Conservation (phyloP, 495 filamentous ascomycete genomes). For the Aspergillus coremiiformis region DNA sequence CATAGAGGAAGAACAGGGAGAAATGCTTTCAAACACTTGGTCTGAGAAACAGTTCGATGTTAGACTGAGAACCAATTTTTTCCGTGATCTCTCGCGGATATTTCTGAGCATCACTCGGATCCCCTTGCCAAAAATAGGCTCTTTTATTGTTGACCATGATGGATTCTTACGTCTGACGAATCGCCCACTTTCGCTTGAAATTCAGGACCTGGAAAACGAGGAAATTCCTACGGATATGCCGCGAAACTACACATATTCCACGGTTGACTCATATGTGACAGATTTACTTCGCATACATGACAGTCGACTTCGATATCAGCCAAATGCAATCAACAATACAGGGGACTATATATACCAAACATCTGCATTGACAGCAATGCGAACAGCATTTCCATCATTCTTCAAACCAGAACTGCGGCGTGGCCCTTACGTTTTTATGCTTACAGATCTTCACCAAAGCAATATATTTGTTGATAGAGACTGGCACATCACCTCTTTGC, state of each 20-base stretch:
- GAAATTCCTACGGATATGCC: conserved; percentile 27
- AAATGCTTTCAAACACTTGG: conserved; percentile 27
- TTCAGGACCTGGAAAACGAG: conserved; percentile 30
- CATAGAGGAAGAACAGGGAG: conserved; percentile 18
- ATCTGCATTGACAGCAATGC: conserved; percentile 20
- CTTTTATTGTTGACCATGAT: conserved; percentile 17
- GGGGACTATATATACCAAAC: conserved; percentile 24
- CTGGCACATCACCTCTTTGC: conserved; percentile 24
- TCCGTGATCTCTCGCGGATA: conserved; percentile 24
- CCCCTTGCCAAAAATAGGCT: conserved; percentile 21
- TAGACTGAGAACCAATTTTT: conserved; percentile 18
- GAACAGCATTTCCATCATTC: conserved; percentile 19
- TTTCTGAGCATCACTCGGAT: conserved; percentile 17
- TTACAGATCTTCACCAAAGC: too few relatives aligned
- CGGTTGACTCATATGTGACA: conserved; percentile 26
- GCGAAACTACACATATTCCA: conserved; percentile 25
- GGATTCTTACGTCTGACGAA: conserved; percentile 21
- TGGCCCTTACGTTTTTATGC: conserved; percentile 17
- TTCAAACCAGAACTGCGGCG: conserved; percentile 18
- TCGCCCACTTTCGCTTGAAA: conserved; percentile 21
- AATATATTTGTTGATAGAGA: conserved; percentile 16
- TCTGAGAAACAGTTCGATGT: conserved; percentile 13
- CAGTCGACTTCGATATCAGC: conserved; percentile 27
- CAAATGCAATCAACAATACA: conserved; percentile 23
- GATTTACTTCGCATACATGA: conserved; percentile 28